phyloP scores from a whole-genome alignment of 352 stramenopile genomes.

The Phytopythium cucurbitacearum region DNA sequence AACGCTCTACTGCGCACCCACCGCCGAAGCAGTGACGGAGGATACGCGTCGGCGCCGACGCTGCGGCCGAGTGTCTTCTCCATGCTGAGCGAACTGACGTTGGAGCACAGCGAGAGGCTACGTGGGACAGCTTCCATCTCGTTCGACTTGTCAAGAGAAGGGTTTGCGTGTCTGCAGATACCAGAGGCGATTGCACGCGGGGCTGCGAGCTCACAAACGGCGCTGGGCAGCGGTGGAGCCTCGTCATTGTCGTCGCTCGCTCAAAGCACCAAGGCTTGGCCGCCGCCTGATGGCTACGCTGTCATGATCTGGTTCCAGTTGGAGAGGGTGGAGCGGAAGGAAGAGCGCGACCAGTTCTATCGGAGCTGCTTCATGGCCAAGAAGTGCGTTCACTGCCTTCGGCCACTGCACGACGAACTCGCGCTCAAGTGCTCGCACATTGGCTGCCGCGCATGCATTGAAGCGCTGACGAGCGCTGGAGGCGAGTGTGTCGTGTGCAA shows the following conservation, averaged over 20 bases:
- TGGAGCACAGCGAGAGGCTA: background rate
- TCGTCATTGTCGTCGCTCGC: conserved; percentile 25
- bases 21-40: background rate
- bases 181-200: conserved; percentile 43
- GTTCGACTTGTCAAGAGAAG: conserved; percentile 51
- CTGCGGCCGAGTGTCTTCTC: conserved; percentile 1
- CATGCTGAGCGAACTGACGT: background rate
- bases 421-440: conserved; percentile 70
- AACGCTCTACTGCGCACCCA: background rate
- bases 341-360: conserved; percentile 59
- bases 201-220: conserved; percentile 1
- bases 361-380: conserved; percentile 50
- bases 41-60: background rate
- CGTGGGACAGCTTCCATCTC: conserved; percentile 19
- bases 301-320: conserved; percentile 66
- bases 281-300: conserved; percentile 57
- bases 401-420: conserved; percentile 36
- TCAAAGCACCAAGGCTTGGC: conserved; percentile 51
- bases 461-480: conserved; percentile 45
- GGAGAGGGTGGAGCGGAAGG: conserved; percentile 48
- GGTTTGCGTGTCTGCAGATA: conserved; percentile 66
- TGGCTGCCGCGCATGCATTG: conserved; percentile 48
- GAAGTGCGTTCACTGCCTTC: conserved; percentile 52
- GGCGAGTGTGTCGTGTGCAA: conserved; percentile 75
- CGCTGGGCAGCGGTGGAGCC: conserved; percentile 10